Conservation (phyloP, 345 rosid genomes). For the Eucalyptus decipiens region DNA sequence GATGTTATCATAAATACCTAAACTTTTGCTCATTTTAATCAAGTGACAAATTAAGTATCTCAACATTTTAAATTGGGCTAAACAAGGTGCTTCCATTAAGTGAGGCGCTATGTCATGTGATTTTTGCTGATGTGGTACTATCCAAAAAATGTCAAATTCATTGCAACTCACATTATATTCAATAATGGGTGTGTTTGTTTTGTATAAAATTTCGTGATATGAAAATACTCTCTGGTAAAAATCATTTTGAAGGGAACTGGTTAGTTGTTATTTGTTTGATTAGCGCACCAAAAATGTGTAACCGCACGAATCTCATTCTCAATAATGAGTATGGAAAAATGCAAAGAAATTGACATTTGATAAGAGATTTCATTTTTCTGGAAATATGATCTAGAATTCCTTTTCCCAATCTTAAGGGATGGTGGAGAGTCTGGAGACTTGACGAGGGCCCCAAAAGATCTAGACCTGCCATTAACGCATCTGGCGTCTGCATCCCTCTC, state of each 20-base stretch:
- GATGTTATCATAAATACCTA: background rate
- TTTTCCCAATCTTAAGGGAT: background rate
- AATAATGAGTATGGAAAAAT: background rate
- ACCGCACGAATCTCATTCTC: background rate
- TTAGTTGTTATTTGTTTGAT: too few species aligned
- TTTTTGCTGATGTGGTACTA: background rate
- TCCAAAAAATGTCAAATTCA: background rate
- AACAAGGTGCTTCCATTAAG: background rate
- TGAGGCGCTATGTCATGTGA: background rate
- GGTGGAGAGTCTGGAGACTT: background rate
- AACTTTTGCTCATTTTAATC: background rate
- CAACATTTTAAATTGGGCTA: background rate
- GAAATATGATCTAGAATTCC: constrained; percentile 20
- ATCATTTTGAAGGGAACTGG: background rate
- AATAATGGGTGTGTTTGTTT: background rate
- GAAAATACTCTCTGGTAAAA: too few species aligned
- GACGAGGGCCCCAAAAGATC: background rate
- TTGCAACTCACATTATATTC: background rate
- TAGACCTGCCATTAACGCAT: background rate
- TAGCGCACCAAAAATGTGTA: too few species aligned
- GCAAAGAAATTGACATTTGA: background rate
- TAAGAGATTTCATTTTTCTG: constrained; percentile 1
- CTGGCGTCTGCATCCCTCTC: too few species aligned
- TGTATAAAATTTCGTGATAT: background rate
- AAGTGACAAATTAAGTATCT: background rate